A percentile compares a stretch with the other conserved stretches of the same genome.
Evolutionary conservation across 2,329 filamentous ascomycete species (phyloP).

Genomic region (Emergomyces pasteurianus): DNA sequence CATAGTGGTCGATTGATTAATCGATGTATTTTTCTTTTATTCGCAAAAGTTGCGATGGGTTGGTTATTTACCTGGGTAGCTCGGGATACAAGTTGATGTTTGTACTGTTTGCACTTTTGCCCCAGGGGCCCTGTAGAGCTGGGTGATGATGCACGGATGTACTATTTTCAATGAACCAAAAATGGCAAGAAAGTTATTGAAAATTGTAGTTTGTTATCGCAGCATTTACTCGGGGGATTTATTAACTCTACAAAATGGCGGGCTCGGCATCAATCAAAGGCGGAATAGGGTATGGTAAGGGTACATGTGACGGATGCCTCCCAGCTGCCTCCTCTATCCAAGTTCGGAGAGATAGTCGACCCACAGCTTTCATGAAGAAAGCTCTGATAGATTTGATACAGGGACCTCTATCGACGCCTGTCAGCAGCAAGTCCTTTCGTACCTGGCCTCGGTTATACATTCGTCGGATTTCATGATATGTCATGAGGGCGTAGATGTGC

Average conservation of each 20-base stretch:
- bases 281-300: background rate
- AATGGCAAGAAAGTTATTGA: background rate
- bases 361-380: background rate
- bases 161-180: background rate
- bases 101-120: conserved; percentile 25
- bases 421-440: background rate
- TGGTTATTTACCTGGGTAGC: no score
- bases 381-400: background rate
- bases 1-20: background rate
- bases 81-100: conserved; percentile 16
- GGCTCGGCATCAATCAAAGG: background rate
- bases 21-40: background rate
- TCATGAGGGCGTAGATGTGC: background rate
- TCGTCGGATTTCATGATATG: background rate
- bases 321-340: background rate
- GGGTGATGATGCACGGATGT: background rate
- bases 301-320: background rate
- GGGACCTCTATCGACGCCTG: background rate
- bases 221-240: background rate
- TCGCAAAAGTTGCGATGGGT: no score
- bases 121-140: no score
- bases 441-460: background rate
- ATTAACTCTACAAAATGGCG: background rate
- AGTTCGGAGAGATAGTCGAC: background rate
- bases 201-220: background rate